Evolutionary conservation across 2,329 filamentous ascomycete species (phyloP).

Genomic region (Paecilomyces niveus): DNA sequence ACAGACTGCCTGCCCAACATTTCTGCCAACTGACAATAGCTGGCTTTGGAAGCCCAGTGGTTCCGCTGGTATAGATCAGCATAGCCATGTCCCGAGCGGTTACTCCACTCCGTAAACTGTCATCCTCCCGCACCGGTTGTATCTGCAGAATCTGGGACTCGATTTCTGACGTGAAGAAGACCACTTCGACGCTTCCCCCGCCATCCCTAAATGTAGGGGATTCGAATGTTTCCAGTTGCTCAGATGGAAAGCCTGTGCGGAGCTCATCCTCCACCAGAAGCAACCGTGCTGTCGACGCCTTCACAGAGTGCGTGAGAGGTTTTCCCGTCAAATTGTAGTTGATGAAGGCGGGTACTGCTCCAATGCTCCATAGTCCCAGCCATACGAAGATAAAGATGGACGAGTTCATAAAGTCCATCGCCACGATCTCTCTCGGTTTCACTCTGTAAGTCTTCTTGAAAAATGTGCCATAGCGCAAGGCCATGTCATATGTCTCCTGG

Average conservation of each 20-base stretch:
- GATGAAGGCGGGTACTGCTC: conserved; percentile 75
- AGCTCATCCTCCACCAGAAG: conserved; percentile 66
- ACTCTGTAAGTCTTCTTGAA: conserved; percentile 58
- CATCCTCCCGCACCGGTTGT: conserved; percentile 50
- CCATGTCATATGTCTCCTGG: conserved; percentile 63
- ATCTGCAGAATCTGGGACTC: conserved; percentile 49
- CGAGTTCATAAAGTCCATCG: conserved; percentile 74
- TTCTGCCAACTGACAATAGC: conserved; percentile 71
- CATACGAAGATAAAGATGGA: conserved; percentile 69
- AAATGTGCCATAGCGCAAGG: conserved; percentile 69
- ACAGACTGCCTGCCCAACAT: conserved; percentile 46
- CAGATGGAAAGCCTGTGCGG: conserved; percentile 40
- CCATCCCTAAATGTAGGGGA: conserved; percentile 34
- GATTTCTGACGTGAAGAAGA: conserved; percentile 54
- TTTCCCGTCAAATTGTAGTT: conserved; percentile 76
- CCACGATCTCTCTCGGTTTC: conserved; percentile 66
- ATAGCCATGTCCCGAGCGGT: conserved; percentile 54
- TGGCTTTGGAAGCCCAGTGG: conserved; percentile 75
- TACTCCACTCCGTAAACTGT: conserved; percentile 49
- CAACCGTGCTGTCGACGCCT: conserved; percentile 58
- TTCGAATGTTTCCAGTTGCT: conserved; percentile 35
- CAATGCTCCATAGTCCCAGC: conserved; percentile 75
- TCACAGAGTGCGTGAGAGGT: conserved; percentile 66
- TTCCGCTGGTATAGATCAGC: conserved; percentile 80
- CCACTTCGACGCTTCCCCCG: conserved; percentile 47